Evolutionary conservation across 768 basidiomycete genomes (phyloP).

Genomic region (Leccinum disarticulatum): DNA sequence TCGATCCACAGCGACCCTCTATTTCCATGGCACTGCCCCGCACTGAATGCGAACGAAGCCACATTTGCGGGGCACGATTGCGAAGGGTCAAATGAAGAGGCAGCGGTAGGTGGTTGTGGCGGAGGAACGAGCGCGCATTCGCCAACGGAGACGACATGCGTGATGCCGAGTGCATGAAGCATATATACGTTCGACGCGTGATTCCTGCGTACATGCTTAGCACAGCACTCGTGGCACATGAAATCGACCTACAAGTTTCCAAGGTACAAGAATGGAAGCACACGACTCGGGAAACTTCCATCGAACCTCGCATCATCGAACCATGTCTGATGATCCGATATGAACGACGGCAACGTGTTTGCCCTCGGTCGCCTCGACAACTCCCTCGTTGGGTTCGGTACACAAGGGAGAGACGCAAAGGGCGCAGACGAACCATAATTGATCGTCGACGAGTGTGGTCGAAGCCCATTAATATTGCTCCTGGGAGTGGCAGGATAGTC

Average conservation of each 20-base stretch:
- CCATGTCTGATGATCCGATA: constrained; percentile 84
- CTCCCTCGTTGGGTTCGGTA: constrained; percentile 22
- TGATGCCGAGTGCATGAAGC: constrained; percentile 94
- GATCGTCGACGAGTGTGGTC: constrained; percentile 23
- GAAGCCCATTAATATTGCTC: constrained; percentile 15
- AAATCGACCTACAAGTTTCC: constrained; percentile 78
- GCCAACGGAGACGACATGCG: constrained; percentile 95
- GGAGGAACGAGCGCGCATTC: constrained; percentile 91
- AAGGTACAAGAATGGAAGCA: constrained; percentile 90
- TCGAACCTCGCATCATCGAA: constrained; percentile 93
- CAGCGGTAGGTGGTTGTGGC: constrained; percentile 37
- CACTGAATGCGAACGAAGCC: constrained; percentile 31
- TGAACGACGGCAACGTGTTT: constrained; percentile 64
- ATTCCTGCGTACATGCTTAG: constrained; percentile 51
- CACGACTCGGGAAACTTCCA: constrained; percentile 92
- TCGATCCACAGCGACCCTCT: constrained; percentile 85
- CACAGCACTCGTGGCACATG: neutral
- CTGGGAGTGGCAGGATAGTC: constrained; percentile 11
- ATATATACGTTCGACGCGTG: constrained; percentile 95
- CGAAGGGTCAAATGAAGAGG: neutral
- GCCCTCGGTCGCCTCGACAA: constrained; percentile 58
- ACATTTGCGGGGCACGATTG: constrained; percentile 3
- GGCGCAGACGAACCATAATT: constrained; percentile 21
- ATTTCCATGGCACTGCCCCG: constrained; percentile 47
- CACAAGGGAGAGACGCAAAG: neutral